Evolutionary conservation across 2,329 filamentous ascomycete genomes (phyloP), one percentile per base, ranked within the genome.

Genomic region (Paecilomyces formosus): DNA sequence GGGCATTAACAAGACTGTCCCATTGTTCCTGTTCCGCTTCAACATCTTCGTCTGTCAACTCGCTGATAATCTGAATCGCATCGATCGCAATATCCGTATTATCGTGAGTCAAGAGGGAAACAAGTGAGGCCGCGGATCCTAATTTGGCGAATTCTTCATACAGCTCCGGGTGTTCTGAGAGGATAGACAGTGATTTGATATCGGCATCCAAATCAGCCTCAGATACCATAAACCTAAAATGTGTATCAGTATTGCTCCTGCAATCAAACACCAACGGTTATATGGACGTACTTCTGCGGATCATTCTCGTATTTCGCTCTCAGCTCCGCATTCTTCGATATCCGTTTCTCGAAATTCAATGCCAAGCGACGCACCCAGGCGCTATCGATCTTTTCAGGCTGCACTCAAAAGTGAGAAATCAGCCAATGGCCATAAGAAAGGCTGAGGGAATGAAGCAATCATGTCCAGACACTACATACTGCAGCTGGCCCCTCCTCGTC

Each of bases 81-180:
- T 88, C 90, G 66, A 97, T 96, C 11, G 94, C 92, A 63, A 99
- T 95, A 69, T 99, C 94, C 0, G 92, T 93, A 72, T 99, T 99
- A 67, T 99, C 94, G 72, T 99, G 94, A 15, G 93, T 88, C 54
- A 99, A 78, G 56, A 99, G 76, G 1, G 87, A 85, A 1, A 96
- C 90, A 55, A 99, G 75, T 57, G 88, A 92, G 3, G 76, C 83
- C 0, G 86, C 85, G 60, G 86, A 89, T 21, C 89, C 89, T 55
- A 92, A 79, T 64, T 85, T 87, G 31, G 88, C 86, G 68, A 96
- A 92, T 61, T 95, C 90, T 12, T 79, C 78, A 72, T 94, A 97
- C 21, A 96, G 81, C 61, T 89, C 87, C 2, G 92, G 83, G 70
- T 97, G 90, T 67, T 99, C 92, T 4, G 89, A 86, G 1, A 99